Percentiles rank a stretch among this genome's conserved stretches.
These are phyloP conservation scores for Coemansia sp. DNA, from an alignment of 192 early-diverging fungal genomes.

Conservation along the genomic window DNA sequence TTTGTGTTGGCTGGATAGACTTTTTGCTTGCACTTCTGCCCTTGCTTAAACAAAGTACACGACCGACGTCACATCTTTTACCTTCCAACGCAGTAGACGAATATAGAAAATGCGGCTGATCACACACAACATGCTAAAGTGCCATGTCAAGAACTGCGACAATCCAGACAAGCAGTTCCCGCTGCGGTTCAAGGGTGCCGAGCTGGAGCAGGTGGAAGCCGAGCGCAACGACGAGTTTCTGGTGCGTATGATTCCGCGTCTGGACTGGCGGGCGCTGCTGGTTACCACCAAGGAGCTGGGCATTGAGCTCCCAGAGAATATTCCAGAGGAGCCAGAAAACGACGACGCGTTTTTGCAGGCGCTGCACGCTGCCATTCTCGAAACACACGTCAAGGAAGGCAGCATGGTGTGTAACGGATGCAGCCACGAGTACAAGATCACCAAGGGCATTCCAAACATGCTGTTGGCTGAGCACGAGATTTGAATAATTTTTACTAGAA, in stretches of 20 bases:
- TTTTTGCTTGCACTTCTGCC: background rate
- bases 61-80: background rate
- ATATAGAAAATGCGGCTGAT: slow-evolving; percentile 74
- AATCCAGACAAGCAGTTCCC: slow-evolving; percentile 81
- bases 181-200: slow-evolving; percentile 77
- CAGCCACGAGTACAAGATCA: slow-evolving; percentile 86
- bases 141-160: slow-evolving; percentile 95
- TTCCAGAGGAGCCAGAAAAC: slow-evolving; percentile 30
- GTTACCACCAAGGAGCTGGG: slow-evolving; percentile 64
- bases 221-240: slow-evolving; percentile 87
- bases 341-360: slow-evolving; percentile 60
- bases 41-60: no score
- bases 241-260: slow-evolving; percentile 72
- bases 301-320: slow-evolving; percentile 21
- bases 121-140: slow-evolving; percentile 98
- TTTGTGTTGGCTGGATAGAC: background rate
- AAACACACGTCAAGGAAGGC: slow-evolving; percentile 86
- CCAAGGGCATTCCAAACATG: slow-evolving; percentile 93
- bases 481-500: slow-evolving; percentile 1
- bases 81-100: background rate
- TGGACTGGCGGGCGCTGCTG: slow-evolving; percentile 75
- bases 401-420: slow-evolving; percentile 92
- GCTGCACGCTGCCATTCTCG: slow-evolving; percentile 77
- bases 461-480: slow-evolving; percentile 77
- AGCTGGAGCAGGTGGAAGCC: slow-evolving; percentile 83